phyloP scores from a whole-genome alignment of 306 rosid species.

The Quercus ilex region DNA sequence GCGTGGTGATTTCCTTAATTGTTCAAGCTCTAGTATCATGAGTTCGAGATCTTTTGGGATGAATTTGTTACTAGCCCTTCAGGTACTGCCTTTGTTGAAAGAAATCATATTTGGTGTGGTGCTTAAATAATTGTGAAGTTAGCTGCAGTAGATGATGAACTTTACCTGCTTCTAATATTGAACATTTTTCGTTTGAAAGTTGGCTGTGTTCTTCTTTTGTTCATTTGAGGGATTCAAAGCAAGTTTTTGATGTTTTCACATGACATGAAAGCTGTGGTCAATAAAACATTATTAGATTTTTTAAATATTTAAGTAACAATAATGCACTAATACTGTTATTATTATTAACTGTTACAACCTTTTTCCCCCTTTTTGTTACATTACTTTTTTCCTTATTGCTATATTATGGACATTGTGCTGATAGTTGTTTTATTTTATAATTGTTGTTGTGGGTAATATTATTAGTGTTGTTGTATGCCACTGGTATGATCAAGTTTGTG shows the following conservation, averaged over 20 bases:
- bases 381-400: not conserved
- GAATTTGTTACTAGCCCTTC: not conserved
- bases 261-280: not conserved
- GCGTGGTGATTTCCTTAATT: conserved; percentile 6
- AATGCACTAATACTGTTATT: not conserved
- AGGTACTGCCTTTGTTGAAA: not conserved
- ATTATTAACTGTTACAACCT: too few species aligned
- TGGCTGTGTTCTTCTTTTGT: not conserved
- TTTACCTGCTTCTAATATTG: not conserved
- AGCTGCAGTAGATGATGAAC: not conserved
- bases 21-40: not conserved
- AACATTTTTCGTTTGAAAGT: not conserved
- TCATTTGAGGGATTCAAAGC: not conserved
- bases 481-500: not conserved
- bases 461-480: not conserved
- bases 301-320: not conserved
- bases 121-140: not conserved
- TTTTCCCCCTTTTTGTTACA: not conserved
- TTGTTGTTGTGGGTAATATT: not conserved
- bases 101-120: not conserved
- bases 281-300: not conserved
- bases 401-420: not conserved
- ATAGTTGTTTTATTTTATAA: not conserved
- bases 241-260: not conserved
- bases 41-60: conserved; percentile 8